Evolutionary conservation across 2,329 filamentous ascomycete species (phyloP).

Genomic region (Sarocladium kiliense): DNA sequence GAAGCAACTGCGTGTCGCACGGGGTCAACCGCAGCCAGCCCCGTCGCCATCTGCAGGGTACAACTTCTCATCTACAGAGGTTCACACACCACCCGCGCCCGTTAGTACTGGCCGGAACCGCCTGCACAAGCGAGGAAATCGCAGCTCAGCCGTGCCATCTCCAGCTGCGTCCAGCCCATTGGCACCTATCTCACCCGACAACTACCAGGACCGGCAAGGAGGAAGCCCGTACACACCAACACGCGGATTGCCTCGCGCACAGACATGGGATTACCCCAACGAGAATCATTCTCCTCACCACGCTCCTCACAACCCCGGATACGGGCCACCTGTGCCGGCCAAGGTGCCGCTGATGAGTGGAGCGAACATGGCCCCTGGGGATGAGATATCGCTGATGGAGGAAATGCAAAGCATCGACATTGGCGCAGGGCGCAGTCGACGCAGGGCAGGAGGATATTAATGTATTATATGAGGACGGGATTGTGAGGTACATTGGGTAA

Average conservation of each 20-base stretch:
- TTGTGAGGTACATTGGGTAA: not conserved
- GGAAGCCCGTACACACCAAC: slow-evolving; percentile 21
- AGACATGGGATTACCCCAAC: slow-evolving; percentile 47
- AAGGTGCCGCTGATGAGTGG: slow-evolving; percentile 60
- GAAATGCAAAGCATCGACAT: slow-evolving; percentile 67
- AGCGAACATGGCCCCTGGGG: slow-evolving; percentile 30
- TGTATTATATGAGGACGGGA: not conserved
- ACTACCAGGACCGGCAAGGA: slow-evolving; percentile 40
- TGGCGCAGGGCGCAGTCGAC: slow-evolving; percentile 52
- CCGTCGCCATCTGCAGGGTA: slow-evolving; percentile 22
- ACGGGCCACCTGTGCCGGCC: slow-evolving; percentile 59
- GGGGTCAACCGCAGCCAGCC: slow-evolving; percentile 40
- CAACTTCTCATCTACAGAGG: slow-evolving; percentile 11
- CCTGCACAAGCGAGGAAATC: slow-evolving; percentile 58
- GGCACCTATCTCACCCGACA: slow-evolving; percentile 47
- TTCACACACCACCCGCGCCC: slow-evolving; percentile 25
- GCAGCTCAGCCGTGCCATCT: slow-evolving; percentile 33
- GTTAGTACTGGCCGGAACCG: slow-evolving; percentile 46
- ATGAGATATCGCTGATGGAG: slow-evolving; percentile 58
- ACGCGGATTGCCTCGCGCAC: slow-evolving; percentile 36
- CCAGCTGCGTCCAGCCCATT: slow-evolving; percentile 41
- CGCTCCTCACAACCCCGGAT: slow-evolving; percentile 20
- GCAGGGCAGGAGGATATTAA: slow-evolving; percentile 41
- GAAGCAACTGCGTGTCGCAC: slow-evolving; percentile 44
- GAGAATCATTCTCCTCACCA: slow-evolving; percentile 46